These are phyloP conservation scores for Davidsoniella eucalypti DNA, from an alignment of 2,329 filamentous ascomycete species.

Conservation along the genomic window DNA sequence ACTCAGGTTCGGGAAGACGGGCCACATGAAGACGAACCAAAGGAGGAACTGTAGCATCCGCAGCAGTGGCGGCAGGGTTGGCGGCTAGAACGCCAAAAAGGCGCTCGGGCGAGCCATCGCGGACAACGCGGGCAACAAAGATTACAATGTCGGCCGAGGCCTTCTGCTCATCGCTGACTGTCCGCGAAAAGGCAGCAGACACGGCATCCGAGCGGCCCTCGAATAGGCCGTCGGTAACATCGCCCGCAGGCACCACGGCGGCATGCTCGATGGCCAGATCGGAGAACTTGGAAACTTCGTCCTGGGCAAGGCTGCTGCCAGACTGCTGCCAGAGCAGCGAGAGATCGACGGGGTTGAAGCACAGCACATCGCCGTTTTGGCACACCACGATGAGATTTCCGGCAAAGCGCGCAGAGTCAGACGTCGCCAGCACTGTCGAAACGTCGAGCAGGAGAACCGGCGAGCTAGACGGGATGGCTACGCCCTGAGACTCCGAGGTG, in stretches of 20 bases:
- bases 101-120: constrained; percentile 15
- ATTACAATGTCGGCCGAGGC: constrained; percentile 35
- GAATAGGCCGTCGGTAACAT: constrained; percentile 38
- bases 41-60: constrained; percentile 12
- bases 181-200: constrained; percentile 11
- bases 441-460: constrained; percentile 16
- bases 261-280: constrained; percentile 33
- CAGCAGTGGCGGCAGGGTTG: constrained; percentile 13
- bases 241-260: constrained; percentile 27
- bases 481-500: constrained; percentile 31
- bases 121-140: constrained; percentile 18
- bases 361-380: constrained; percentile 42
- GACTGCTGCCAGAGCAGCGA: constrained; percentile 31
- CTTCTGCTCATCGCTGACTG: constrained; percentile 2
- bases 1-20: constrained; percentile 19
- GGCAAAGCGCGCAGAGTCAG: constrained; percentile 1
- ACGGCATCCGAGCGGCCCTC: constrained; percentile 32
- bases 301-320: constrained; percentile 26
- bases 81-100: constrained; percentile 22
- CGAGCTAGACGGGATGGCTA: constrained; percentile 25
- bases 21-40: constrained; percentile 25
- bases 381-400: constrained; percentile 36
- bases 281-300: constrained; percentile 19
- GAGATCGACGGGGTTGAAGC: constrained; percentile 34
- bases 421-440: constrained; percentile 8